phyloP scores from a whole-genome alignment of 257 asterid genomes.

The Ilex asprella region DNA sequence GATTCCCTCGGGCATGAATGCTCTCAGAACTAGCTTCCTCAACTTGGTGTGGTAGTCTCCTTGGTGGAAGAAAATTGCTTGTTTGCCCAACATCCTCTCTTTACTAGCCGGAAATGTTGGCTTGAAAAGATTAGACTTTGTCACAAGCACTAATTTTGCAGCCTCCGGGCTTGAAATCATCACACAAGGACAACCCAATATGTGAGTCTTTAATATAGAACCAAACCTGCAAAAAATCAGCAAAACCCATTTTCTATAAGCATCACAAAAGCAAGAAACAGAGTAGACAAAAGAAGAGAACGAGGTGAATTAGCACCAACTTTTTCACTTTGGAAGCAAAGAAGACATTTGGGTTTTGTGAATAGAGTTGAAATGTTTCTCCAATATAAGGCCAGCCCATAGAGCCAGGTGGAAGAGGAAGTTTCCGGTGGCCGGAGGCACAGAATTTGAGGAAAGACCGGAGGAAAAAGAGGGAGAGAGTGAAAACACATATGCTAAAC shows the following conservation, averaged over 20 bases:
- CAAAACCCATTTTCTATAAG: not conserved
- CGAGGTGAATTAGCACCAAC: conserved; percentile 10
- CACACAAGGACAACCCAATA: conserved; percentile 40
- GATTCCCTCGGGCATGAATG: conserved; percentile 32
- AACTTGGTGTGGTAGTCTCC: conserved; percentile 34
- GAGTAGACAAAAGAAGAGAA: not conserved
- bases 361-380: conserved; percentile 31
- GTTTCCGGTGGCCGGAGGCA: conserved; percentile 2
- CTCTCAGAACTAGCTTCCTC: conserved; percentile 29
- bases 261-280: not conserved
- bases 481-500: not conserved
- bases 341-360: conserved; percentile 36
- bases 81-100: conserved; percentile 39
- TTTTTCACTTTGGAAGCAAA: conserved; percentile 31
- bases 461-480: conserved; percentile 11
- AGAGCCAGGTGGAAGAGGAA: conserved; percentile 38
- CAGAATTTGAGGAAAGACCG: conserved; percentile 5
- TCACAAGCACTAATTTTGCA: conserved; percentile 31
- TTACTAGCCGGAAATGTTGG: conserved; percentile 44
- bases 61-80: conserved; percentile 40
- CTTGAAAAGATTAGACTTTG: conserved; percentile 31
- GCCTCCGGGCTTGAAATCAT: conserved; percentile 41
- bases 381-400: conserved; percentile 42
- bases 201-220: conserved; percentile 40
- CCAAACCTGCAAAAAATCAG: conserved; percentile 21